These are phyloP conservation scores for Acanthamoeba polyphaga DNA, from an alignment of 208 protist genomes.

Conservation along the genomic window DNA sequence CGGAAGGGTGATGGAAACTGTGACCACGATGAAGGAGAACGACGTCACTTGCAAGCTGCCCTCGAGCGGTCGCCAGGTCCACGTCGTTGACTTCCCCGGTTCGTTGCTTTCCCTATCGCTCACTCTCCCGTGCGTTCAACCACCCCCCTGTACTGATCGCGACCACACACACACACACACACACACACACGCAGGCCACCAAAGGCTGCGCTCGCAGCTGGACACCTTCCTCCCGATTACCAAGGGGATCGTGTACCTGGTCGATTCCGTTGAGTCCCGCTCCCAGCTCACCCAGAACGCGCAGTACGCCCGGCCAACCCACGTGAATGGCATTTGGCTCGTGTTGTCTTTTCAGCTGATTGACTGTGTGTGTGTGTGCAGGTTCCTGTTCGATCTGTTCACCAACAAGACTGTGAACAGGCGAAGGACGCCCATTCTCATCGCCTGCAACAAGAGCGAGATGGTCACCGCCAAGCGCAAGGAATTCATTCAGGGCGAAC, in stretches of 20 bases:
- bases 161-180: background rate
- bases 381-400: slow-evolving; percentile 69
- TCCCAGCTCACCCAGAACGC: slow-evolving; percentile 48
- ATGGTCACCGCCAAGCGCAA: slow-evolving; percentile 68
- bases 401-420: slow-evolving; percentile 57
- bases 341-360: background rate
- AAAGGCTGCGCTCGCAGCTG: slow-evolving; percentile 61
- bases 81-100: slow-evolving; percentile 62
- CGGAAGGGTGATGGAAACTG: slow-evolving; percentile 35
- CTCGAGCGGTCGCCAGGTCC: slow-evolving; percentile 47
- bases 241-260: slow-evolving; percentile 63
- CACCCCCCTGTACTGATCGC: background rate
- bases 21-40: slow-evolving; percentile 68
- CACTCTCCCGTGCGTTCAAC: background rate
- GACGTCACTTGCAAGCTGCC: slow-evolving; percentile 38
- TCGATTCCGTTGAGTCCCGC: slow-evolving; percentile 30
- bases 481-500: slow-evolving; percentile 44
- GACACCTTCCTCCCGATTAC: slow-evolving; percentile 45
- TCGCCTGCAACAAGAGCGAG: slow-evolving; percentile 70
- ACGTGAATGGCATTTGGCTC: background rate
- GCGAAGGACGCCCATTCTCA: slow-evolving; percentile 34
- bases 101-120: background rate
- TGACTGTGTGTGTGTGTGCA: background rate
- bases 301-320: background rate
- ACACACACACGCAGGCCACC: slow-evolving; percentile 6